These are phyloP conservation scores for Fraxinus quadrangulata DNA, from an alignment of 257 asterid genomes.

Conservation along the genomic window DNA sequence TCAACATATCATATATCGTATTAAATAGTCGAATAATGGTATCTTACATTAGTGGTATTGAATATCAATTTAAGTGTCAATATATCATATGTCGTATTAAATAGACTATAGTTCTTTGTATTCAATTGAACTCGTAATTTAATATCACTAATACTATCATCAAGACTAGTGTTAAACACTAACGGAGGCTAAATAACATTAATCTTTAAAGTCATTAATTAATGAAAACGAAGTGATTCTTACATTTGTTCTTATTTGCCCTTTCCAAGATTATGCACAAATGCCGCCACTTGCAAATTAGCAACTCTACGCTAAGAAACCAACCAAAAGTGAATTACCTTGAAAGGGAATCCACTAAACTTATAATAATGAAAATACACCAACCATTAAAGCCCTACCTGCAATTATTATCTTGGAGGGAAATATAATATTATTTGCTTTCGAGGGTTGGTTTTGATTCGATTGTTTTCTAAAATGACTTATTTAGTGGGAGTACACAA, in stretches of 20 bases:
- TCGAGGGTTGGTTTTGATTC: slow-evolving; percentile 14
- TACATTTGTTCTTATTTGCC: slow-evolving; percentile 35
- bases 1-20: too few species aligned
- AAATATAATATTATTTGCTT: slow-evolving; percentile 23
- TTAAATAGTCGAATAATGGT: too few species aligned
- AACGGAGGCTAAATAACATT: too few species aligned
- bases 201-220: neutral
- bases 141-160: too few species aligned
- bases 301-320: slow-evolving; percentile 28
- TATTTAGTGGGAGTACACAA: neutral
- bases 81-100: too few species aligned
- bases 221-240: slow-evolving; percentile 33
- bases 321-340: slow-evolving; percentile 28
- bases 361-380: slow-evolving; percentile 30
- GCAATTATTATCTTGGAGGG: slow-evolving; percentile 34
- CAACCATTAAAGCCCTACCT: slow-evolving; percentile 40
- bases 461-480: neutral
- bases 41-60: too few species aligned
- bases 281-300: slow-evolving; percentile 23
- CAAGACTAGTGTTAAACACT: too few species aligned
- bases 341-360: slow-evolving; percentile 48
- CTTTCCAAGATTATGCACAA: slow-evolving; percentile 33
- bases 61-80: too few species aligned
- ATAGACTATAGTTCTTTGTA: too few species aligned
- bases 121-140: too few species aligned